phyloP scores from a whole-genome alignment of 768 basidiomycete genomes.

The Mycena galericulata region DNA sequence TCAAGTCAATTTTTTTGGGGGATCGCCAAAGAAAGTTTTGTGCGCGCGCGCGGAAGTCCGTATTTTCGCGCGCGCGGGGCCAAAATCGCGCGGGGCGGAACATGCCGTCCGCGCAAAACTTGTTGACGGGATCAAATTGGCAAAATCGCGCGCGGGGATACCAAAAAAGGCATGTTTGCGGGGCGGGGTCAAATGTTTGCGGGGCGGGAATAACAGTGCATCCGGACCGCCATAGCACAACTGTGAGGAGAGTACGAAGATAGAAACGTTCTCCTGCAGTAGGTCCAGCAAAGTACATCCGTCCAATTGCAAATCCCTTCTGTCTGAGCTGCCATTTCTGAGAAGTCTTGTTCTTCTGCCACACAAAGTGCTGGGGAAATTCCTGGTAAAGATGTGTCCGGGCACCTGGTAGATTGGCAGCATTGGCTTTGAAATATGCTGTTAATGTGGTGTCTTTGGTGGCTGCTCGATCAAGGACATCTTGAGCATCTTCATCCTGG shows the following conservation, averaged over 20 bases:
- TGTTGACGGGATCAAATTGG: too few relatives aligned
- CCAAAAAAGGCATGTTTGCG: too few relatives aligned
- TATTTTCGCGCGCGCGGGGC: too few relatives aligned
- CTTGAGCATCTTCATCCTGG: conserved; percentile 32
- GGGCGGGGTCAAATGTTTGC: too few relatives aligned
- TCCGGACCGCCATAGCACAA: too few relatives aligned
- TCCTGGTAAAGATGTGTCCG: conserved; percentile 38
- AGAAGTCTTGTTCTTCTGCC: conserved; percentile 4
- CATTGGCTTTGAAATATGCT: conserved; percentile 40
- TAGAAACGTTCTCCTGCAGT: conserved; percentile 52
- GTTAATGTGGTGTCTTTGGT: conserved; percentile 25
- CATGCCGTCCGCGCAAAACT: too few relatives aligned
- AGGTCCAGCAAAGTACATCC: conserved; percentile 47
- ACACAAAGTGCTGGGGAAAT: conserved; percentile 40
- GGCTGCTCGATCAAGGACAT: conserved; percentile 17
- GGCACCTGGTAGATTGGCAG: conserved; percentile 15
- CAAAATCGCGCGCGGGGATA: too few relatives aligned
- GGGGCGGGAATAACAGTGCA: too few relatives aligned
- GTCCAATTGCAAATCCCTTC: conserved; percentile 42
- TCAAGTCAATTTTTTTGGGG: too few relatives aligned
- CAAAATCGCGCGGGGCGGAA: too few relatives aligned
- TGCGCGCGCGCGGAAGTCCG: too few relatives aligned
- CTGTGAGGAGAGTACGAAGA: conserved; percentile 52
- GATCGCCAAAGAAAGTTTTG: too few relatives aligned
- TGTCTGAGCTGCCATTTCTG: conserved; percentile 20